These are phyloP conservation scores for Aspergillus biplanus DNA, from an alignment of 495 filamentous ascomycete genomes.

Conservation along the genomic window DNA sequence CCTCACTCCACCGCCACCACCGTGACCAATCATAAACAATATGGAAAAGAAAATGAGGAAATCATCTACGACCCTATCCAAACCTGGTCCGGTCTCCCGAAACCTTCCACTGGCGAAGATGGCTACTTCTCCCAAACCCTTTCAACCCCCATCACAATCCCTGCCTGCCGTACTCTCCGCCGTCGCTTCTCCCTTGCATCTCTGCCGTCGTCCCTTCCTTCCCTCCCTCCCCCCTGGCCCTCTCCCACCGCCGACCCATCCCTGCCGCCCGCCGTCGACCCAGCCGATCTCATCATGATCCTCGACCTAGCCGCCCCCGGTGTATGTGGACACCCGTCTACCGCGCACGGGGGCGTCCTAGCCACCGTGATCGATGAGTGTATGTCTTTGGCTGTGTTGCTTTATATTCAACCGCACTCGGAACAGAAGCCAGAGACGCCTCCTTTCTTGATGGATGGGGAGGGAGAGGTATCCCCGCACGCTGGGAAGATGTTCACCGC, in stretches of 20 bases:
- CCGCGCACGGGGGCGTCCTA: constrained; percentile 55
- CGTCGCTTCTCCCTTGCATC: constrained; percentile 29
- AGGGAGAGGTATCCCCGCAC: constrained; percentile 1
- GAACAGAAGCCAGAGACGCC: too few species aligned
- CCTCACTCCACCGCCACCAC: background rate
- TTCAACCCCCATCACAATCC: constrained; percentile 42
- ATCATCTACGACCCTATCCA: constrained; percentile 37
- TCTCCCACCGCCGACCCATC: constrained; percentile 33
- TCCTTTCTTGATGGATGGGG: background rate
- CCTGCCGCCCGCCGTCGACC: constrained; percentile 23
- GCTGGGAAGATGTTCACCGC: constrained; percentile 41
- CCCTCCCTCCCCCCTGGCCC: constrained; percentile 36
- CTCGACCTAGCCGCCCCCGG: constrained; percentile 40
- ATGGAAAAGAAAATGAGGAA: constrained; percentile 23
- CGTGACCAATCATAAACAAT: background rate
- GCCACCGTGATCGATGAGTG: constrained; percentile 74
- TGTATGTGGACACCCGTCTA: constrained; percentile 43
- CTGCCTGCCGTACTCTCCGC: constrained; percentile 41
- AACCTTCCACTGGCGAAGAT: constrained; percentile 45
- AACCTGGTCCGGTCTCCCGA: constrained; percentile 42
- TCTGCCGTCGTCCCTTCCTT: constrained; percentile 26
- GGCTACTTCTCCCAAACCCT: constrained; percentile 43
- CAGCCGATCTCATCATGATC: constrained; percentile 45
- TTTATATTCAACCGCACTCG: constrained; percentile 24
- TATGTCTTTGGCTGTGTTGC: constrained; percentile 42